Evolutionary conservation across 2,329 filamentous ascomycete species (phyloP).

Genomic region (Pseudogymnoascus sp.): DNA sequence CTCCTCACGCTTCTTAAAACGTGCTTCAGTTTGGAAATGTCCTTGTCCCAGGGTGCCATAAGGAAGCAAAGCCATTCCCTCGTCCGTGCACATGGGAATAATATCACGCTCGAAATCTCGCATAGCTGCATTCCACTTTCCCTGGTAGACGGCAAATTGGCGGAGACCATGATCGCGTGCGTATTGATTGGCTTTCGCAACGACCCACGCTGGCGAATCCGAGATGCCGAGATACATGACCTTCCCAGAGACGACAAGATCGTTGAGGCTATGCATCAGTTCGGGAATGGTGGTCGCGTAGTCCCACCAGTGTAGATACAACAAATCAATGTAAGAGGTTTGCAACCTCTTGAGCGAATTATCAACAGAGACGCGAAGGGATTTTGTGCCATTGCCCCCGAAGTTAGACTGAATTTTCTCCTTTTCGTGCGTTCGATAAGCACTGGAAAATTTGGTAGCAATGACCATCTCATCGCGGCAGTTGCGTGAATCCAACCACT

Average conservation of each 20-base stretch:
- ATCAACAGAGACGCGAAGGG: too few species aligned
- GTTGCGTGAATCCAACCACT: conserved; percentile 42
- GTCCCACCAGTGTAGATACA: conserved; percentile 42
- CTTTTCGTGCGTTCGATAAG: too few species aligned
- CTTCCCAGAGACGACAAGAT: conserved; percentile 47
- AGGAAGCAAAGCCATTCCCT: conserved; percentile 46
- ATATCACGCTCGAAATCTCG: conserved; percentile 54
- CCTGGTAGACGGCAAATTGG: conserved; percentile 56
- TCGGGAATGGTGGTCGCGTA: conserved; percentile 37
- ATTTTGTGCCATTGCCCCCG: too few species aligned
- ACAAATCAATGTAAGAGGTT: conserved; percentile 33
- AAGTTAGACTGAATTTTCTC: too few species aligned
- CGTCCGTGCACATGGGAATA: conserved; percentile 45
- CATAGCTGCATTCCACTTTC: conserved; percentile 47
- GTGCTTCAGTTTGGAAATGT: conserved; percentile 32
- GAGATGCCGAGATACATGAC: conserved; percentile 56
- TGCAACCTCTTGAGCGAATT: too few species aligned
- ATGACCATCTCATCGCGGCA: conserved; percentile 46
- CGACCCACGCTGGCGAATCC: conserved; percentile 61
- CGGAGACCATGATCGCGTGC: conserved; percentile 54
- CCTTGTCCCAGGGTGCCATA: conserved; percentile 42
- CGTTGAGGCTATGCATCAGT: conserved; percentile 44
- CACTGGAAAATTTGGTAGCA: too few species aligned
- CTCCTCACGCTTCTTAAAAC: conserved; percentile 30
- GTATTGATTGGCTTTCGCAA: conserved; percentile 54